phyloP scores from a whole-genome alignment of 257 asterid species.

The Nicotiana knightiana region DNA sequence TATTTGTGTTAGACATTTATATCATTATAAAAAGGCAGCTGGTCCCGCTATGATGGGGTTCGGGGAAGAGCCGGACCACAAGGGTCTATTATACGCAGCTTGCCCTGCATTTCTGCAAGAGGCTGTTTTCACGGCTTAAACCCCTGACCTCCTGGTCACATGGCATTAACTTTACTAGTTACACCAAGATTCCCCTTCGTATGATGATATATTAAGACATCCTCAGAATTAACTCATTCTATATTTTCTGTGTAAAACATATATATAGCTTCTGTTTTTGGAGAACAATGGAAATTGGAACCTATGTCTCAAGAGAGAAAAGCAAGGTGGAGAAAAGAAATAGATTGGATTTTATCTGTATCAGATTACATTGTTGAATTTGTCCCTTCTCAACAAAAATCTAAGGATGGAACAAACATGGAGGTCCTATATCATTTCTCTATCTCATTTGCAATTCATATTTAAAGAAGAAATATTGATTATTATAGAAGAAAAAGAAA shows the following conservation, averaged over 20 bases:
- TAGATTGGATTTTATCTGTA: conserved; percentile 75
- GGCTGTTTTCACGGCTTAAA: too few relatives aligned
- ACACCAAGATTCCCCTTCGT: too few relatives aligned
- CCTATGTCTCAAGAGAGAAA: conserved; percentile 72
- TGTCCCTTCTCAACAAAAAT: conserved; percentile 65
- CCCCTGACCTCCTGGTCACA: too few relatives aligned
- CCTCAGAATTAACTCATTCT: neutral
- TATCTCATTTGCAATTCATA: neutral
- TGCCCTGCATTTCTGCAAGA: too few relatives aligned
- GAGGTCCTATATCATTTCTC: conserved; percentile 37
- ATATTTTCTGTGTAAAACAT: neutral
- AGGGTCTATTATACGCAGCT: too few relatives aligned
- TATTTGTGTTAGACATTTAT: too few relatives aligned
- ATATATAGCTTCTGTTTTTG: conserved; percentile 75
- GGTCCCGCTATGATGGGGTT: too few relatives aligned
- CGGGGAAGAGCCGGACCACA: too few relatives aligned
- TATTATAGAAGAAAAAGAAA: neutral
- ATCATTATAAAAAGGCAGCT: too few relatives aligned
- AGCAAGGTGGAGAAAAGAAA: conserved; percentile 74
- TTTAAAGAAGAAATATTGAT: neutral
- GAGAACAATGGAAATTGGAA: conserved; percentile 71
- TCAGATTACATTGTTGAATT: conserved; percentile 82
- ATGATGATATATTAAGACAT: neutral
- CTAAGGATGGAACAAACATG: conserved; percentile 65
- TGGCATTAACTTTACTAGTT: too few relatives aligned